Evolutionary conservation across 345 rosid species (phyloP).

Genomic region (Gossypium arboreum): DNA sequence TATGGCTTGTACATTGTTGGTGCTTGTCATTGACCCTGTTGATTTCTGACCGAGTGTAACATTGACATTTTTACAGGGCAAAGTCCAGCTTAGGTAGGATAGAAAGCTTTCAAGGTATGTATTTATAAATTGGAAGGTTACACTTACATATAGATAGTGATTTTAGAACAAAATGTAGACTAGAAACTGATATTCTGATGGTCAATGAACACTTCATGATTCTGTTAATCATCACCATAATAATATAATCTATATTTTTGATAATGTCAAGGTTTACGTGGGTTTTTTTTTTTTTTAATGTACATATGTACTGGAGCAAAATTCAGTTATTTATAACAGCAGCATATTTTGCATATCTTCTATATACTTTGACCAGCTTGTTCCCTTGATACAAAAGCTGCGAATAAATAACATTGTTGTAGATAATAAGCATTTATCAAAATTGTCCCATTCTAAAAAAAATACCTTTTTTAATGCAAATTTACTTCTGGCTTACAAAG

Average conservation of each 20-base stretch:
- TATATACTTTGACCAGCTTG: too few species aligned
- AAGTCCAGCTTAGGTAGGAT: neutral
- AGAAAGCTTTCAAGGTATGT: slow-evolving; percentile 17
- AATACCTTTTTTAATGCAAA: too few species aligned
- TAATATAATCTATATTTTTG: neutral
- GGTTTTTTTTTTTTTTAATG: too few species aligned
- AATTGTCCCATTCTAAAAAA: too few species aligned
- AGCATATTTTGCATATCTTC: too few species aligned
- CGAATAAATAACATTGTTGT: too few species aligned
- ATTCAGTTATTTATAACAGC: too few species aligned
- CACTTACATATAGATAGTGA: slow-evolving; percentile 25
- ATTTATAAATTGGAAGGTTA: slow-evolving; percentile 17
- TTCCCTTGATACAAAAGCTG: too few species aligned
- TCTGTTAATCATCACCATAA: slow-evolving; percentile 10
- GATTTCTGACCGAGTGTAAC: neutral
- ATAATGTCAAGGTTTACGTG: slow-evolving; percentile 9
- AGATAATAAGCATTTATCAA: too few species aligned
- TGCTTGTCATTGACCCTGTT: neutral
- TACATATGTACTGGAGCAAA: too few species aligned
- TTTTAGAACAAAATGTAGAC: slow-evolving; percentile 21
- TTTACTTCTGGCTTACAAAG: too few species aligned
- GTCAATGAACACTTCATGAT: slow-evolving; percentile 14
- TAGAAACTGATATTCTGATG: slow-evolving; percentile 27
- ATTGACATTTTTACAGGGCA: slow-evolving; percentile 27
- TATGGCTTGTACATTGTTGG: neutral